phyloP scores from a whole-genome alignment of 1,139 yeast species.

The Zygosaccharomyces pseudobailii region DNA sequence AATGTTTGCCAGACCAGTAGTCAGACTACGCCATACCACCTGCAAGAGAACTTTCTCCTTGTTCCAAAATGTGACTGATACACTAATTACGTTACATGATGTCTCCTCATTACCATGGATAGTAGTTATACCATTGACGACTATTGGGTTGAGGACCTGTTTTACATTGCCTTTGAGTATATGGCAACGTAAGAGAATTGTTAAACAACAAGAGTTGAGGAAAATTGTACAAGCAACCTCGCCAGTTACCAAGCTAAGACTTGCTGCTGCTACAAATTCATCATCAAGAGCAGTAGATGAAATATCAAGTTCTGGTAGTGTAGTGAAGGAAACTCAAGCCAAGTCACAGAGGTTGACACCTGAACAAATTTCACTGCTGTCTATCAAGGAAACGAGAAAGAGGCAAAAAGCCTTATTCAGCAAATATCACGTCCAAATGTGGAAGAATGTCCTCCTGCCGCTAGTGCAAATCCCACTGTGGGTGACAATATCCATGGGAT shows the following conservation, averaged over 20 bases:
- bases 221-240: slow-evolving; percentile 70
- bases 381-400: slow-evolving; percentile 72
- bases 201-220: slow-evolving; percentile 62
- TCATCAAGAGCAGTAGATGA: slow-evolving; percentile 7
- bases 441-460: slow-evolving; percentile 76
- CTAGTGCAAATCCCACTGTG: slow-evolving; percentile 84
- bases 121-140: slow-evolving; percentile 68
- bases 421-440: slow-evolving; percentile 63
- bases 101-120: slow-evolving; percentile 76
- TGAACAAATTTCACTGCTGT: slow-evolving; percentile 68
- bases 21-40: background rate
- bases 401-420: slow-evolving; percentile 68
- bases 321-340: slow-evolving; percentile 4
- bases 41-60: slow-evolving; percentile 13
- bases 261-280: slow-evolving; percentile 48
- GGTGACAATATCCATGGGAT: slow-evolving; percentile 70
- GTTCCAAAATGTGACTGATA: slow-evolving; percentile 25
- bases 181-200: slow-evolving; percentile 61
- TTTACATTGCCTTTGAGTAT: slow-evolving; percentile 79
- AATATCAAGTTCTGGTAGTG: slow-evolving; percentile 15
- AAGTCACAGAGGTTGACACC: slow-evolving; percentile 53
- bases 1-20: slow-evolving; percentile 1
- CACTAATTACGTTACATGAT: slow-evolving; percentile 41
- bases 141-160: slow-evolving; percentile 57
- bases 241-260: slow-evolving; percentile 67